Base-by-base conservation (phyloP, 805 yeast species). In the Kluyveromyces aestuarii region DNA sequence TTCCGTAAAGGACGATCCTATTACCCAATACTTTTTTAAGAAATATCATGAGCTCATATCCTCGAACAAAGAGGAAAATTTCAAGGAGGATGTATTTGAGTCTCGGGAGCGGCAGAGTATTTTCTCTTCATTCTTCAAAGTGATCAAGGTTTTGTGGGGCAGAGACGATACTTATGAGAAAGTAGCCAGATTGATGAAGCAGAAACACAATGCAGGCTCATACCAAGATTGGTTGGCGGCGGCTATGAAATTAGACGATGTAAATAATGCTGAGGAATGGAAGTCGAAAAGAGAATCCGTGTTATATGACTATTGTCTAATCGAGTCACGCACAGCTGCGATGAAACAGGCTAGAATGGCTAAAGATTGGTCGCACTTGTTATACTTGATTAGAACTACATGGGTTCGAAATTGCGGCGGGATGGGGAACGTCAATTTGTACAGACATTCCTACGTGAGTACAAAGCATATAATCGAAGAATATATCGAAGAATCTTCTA, bases 401-500 rank as follows among this genome's bases (percentile, higher is more conserved):
- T 85, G 96, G 86, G 76, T 79, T 2, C 72, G 99, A 53, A 87
- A 89, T 59, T 65, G 88, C 47, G 98, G 95, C 1, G 85, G 87
- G 55, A 86, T 89, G 72, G 95, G 95, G 1, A 84, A 89, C 63
- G 77, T 82, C 17, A 78, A 81, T 55, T 70, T 93, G 14, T 93
- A 87, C 64, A 70, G 83, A 40, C 87, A 85, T 61, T 79, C 90
- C 2, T 82, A 79, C 58, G 82, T 85, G 14, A 98, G 99, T 4
- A 91, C 98, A 0, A 91, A 91, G 61, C 61, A 66, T 33, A 70
- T 90, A 39, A 87, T 93, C 37, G 96, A 89, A 56, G 90, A 86
- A 36, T 91, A 87, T 61, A 76, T 87, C 46, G 66, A 72, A 8
- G 98, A 93, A 64, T 89, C 96, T 59, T 78, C 81, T 48, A 51